Conservation (phyloP, 2,329 filamentous ascomycete genomes). For the Dothideomycetes sp. region DNA sequence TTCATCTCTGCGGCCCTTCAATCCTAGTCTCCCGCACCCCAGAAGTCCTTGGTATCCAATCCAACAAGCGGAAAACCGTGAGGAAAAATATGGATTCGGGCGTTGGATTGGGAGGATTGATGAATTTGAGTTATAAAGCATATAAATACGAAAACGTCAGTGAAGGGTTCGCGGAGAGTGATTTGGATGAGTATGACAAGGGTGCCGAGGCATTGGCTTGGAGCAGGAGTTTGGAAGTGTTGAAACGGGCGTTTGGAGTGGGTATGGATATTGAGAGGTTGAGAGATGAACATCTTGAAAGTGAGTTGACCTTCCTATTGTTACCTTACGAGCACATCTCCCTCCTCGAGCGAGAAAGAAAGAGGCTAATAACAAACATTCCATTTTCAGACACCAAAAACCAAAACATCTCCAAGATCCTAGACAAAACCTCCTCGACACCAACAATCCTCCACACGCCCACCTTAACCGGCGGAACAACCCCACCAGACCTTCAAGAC, state of each 20-base stretch:
- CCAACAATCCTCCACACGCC: slow-evolving; percentile 36
- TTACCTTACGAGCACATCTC: neutral
- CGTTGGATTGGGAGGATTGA: slow-evolving; percentile 40
- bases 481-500: slow-evolving; percentile 31
- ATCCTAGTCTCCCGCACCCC: slow-evolving; percentile 42
- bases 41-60: slow-evolving; percentile 45
- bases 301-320: slow-evolving; percentile 8
- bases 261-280: slow-evolving; percentile 38
- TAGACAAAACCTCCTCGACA: slow-evolving; percentile 29
- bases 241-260: slow-evolving; percentile 51
- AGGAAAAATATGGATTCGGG: slow-evolving; percentile 43
- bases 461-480: slow-evolving; percentile 39
- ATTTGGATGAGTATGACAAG: slow-evolving; percentile 58
- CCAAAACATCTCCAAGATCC: slow-evolving; percentile 28
- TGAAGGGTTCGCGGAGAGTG: slow-evolving; percentile 61
- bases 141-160: slow-evolving; percentile 49
- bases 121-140: slow-evolving; percentile 31
- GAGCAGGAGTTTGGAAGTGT: slow-evolving; percentile 51
- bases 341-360: neutral
- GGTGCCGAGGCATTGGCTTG: slow-evolving; percentile 59
- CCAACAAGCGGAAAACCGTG: slow-evolving; percentile 39
- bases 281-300: slow-evolving; percentile 29
- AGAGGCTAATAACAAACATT: neutral
- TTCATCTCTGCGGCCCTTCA: slow-evolving; percentile 45
- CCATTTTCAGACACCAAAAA: slow-evolving; percentile 20